Conservation (phyloP, 2,329 filamentous ascomycete genomes). For the Trichoderma oligosporum region DNA sequence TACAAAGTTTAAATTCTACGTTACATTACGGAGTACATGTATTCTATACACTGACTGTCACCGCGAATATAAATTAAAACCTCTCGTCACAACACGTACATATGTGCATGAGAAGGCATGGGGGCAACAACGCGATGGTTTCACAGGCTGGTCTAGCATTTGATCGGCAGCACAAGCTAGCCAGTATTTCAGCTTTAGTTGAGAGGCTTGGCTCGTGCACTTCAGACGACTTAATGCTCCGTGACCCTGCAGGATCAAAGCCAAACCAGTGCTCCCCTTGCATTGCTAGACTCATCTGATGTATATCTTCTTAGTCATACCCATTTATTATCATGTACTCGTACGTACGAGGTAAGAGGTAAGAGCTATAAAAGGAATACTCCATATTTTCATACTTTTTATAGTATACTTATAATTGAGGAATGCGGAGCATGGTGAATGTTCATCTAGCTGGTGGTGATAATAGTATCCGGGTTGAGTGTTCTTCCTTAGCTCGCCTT, state of each 20-base stretch:
- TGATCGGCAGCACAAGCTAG: constrained; percentile 7
- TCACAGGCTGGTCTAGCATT: constrained; percentile 1
- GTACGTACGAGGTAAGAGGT: too few relatives aligned
- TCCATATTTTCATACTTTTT: too few relatives aligned
- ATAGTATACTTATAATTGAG: too few relatives aligned
- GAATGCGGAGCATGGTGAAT: background rate
- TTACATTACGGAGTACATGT: too few relatives aligned
- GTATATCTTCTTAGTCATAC: background rate
- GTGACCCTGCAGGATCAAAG: background rate
- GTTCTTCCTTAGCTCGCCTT: background rate
- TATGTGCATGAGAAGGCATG: background rate
- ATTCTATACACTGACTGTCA: too few relatives aligned
- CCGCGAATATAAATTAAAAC: too few relatives aligned
- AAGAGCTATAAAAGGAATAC: too few relatives aligned
- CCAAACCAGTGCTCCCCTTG: background rate
- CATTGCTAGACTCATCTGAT: background rate
- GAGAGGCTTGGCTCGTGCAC: background rate
- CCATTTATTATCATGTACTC: too few relatives aligned
- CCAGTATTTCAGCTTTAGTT: background rate
- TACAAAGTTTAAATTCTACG: too few relatives aligned
- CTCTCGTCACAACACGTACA: too few relatives aligned
- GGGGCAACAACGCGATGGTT: constrained; percentile 1
- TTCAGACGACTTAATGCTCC: background rate
- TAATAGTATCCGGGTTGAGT: background rate
- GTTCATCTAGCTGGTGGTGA: background rate